Percentiles rank a stretch among this genome's conserved stretches.
Evolutionary conservation across 805 yeast genomes (phyloP).

Genomic region (Wickerhamomyces xylosicus): DNA sequence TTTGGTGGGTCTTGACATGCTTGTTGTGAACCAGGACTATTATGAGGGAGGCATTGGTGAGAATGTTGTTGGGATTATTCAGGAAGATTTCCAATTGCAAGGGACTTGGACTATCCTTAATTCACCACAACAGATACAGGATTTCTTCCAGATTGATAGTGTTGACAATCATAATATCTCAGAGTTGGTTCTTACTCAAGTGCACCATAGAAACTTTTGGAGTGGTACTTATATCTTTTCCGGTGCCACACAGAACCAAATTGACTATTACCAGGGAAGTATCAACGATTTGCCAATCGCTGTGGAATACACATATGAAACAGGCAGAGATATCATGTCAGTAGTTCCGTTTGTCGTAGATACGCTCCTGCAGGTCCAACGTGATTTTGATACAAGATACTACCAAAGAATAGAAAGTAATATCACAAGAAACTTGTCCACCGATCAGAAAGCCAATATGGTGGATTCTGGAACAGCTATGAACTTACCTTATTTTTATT

Average conservation of each 20-base stretch:
- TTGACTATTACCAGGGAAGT: constrained; percentile 3
- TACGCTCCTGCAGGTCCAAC: constrained; percentile 27
- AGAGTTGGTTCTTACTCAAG: constrained; percentile 29
- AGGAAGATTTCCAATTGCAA: constrained; percentile 38
- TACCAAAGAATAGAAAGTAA: constrained; percentile 16
- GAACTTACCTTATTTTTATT: constrained; percentile 24
- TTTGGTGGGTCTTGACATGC: constrained; percentile 17
- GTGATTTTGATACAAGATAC: constrained; percentile 13
- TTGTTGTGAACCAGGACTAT: constrained; percentile 25
- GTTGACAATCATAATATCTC: constrained; percentile 11
- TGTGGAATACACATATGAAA: constrained; percentile 40
- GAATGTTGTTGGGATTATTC: constrained; percentile 11
- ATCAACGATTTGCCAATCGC: constrained; percentile 25
- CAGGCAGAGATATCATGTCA: constrained; percentile 51
- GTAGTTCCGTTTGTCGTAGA: constrained; percentile 37
- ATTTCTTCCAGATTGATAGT: constrained; percentile 11
- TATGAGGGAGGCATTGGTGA: constrained; percentile 28
- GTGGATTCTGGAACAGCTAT: constrained; percentile 12
- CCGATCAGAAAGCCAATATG: constrained; percentile 16
- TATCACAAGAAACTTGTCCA: constrained; percentile 20
- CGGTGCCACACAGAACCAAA: constrained; percentile 19
- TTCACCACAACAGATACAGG: constrained; percentile 16
- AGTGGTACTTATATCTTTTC: constrained; percentile 41
- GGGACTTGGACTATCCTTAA: constrained; percentile 29
- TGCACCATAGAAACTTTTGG: constrained; percentile 56